Evolutionary conservation across 108 stramenopile species (phyloP).

Genomic region (Nannochloropsis oceanica): DNA sequence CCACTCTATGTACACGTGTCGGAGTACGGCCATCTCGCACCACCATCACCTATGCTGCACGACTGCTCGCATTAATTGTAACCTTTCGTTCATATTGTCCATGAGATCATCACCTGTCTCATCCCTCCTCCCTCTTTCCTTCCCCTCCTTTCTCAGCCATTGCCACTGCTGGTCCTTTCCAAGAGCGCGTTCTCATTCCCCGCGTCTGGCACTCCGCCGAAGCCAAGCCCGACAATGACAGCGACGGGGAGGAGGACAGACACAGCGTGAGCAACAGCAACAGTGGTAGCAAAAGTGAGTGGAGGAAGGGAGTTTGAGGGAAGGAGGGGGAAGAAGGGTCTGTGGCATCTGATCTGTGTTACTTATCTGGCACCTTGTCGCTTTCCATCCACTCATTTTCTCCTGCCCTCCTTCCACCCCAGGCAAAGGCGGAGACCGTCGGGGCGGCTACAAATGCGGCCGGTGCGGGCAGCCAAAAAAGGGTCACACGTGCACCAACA

Average conservation of each 20-base stretch:
- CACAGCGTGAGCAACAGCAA: background rate
- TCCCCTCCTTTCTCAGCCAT: background rate
- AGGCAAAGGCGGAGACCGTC: background rate
- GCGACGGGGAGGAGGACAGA: background rate
- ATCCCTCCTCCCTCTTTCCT: background rate
- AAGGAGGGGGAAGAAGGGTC: background rate
- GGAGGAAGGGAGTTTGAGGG: background rate
- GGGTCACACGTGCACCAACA: background rate
- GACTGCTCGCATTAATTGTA: too few relatives aligned
- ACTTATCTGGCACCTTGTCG: background rate
- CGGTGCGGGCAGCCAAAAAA: background rate
- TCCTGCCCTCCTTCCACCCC: background rate
- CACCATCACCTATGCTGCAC: too few relatives aligned
- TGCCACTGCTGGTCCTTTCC: background rate
- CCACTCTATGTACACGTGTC: too few relatives aligned
- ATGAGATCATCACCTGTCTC: background rate
- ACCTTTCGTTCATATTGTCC: too few relatives aligned
- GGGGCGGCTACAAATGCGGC: background rate
- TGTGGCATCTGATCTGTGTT: background rate
- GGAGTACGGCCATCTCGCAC: too few relatives aligned
- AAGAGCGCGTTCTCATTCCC: background rate
- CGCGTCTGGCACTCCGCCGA: background rate
- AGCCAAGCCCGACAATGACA: background rate
- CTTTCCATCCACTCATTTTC: background rate
- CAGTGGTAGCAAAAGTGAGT: background rate